A percentile compares a stretch with the other conserved stretches of the same genome.
These are phyloP conservation scores for Pseudogymnoascus sp. DNA, from an alignment of 2,329 filamentous ascomycete genomes.

Conservation along the genomic window DNA sequence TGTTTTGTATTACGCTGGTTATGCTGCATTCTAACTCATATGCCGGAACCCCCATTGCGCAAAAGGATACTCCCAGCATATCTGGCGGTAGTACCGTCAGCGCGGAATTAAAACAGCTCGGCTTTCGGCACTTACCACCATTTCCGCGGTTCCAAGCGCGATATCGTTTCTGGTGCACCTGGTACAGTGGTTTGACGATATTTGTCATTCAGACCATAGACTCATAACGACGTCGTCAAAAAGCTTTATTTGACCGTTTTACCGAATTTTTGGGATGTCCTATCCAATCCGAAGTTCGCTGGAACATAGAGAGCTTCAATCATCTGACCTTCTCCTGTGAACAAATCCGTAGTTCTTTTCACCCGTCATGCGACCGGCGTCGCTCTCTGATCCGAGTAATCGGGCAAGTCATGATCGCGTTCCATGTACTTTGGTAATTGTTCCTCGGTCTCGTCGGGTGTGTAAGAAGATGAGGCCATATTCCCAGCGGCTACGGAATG, in stretches of 20 bases:
- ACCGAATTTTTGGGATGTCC: not conserved
- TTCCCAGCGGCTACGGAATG: not conserved
- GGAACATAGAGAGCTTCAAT: not conserved
- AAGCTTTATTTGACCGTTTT: not conserved
- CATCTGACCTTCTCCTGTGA: not conserved
- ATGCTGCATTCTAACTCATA: not conserved
- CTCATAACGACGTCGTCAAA: not conserved
- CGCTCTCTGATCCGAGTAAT: not conserved
- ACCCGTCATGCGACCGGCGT: not conserved
- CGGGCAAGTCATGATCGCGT: not conserved
- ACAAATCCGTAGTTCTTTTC: not conserved
- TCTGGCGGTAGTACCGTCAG: not conserved
- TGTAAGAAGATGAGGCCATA: not conserved
- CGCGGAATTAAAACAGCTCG: constrained; percentile 1
- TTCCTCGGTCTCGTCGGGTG: not conserved
- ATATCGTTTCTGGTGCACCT: not conserved
- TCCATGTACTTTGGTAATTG: not conserved
- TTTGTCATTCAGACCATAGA: not conserved
- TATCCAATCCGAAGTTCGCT: not conserved
- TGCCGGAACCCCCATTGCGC: not conserved
- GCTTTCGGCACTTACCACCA: not conserved
- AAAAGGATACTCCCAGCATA: not conserved
- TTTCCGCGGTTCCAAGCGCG: not conserved
- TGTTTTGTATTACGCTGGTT: not conserved
- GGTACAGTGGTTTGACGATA: not conserved